Base-by-base conservation (phyloP, 2,329 filamentous ascomycete genomes). In the Falciphora oryzae region DNA sequence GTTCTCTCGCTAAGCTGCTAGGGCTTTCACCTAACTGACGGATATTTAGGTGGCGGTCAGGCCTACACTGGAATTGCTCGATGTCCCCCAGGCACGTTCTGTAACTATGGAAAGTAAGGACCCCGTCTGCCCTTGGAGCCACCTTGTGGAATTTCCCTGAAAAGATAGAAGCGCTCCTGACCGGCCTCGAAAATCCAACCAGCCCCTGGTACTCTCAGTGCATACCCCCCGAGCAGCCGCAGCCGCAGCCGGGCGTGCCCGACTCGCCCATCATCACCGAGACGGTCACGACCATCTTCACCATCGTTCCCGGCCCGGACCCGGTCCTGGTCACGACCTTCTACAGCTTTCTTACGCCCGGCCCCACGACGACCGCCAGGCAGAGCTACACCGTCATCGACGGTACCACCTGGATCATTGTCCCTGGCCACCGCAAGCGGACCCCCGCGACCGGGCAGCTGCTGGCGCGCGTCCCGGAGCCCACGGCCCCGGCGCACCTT, bases 121-220 rank as follows among this genome's bases (percentile, higher is more conserved):
- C 16, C 10, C 7, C 57, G 6, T 14, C 18, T 5, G 25, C 57
- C 2, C 57, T 14, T 58, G 7, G 7, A 7, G 29, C 25, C 18
- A 10, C 57, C 57, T 58, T 22, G 4, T 5, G 3, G 57, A 1
- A 38, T 38, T 18, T 14, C 1, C 35, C 14, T 11, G 10, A 1
- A 1, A 28, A 57, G 8, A 27, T 3, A 7, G 14, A 14, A 27
- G 4, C 38, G 31, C 22, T 3, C 16, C 60, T 62, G 32, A 62
- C 38, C 11, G 7, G 22, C 11, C 0, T 11, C 16, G 8, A n/a
- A 22, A 60, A 18, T 1, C 22, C 22, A 53, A 53, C 6, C 35
- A 67, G 64, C 61, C 62, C 60, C 16, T 67, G 64, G 64, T 67
- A 67, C 28, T 67, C 66, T 2, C 66, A 67, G 35, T 67, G 66